Conservation (phyloP, 129 eudicot species). For the Calendula officinalis region DNA sequence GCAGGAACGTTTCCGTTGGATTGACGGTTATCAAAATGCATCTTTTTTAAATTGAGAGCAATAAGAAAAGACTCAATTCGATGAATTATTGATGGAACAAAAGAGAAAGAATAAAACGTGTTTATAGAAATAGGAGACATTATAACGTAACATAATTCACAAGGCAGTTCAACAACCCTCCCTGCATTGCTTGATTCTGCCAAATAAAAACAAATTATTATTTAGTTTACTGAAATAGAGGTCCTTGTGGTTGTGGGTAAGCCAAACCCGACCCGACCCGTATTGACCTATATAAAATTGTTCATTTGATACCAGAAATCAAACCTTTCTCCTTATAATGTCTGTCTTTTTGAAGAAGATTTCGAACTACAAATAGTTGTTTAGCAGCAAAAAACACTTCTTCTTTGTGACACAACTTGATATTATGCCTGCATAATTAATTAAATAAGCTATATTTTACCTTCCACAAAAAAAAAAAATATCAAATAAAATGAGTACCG, state of each 20-base stretch:
- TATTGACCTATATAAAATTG: too few species aligned
- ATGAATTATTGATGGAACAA: constrained; percentile 77
- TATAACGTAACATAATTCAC: constrained; percentile 64
- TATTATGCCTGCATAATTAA: constrained; percentile 48
- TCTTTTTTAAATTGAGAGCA: constrained; percentile 58
- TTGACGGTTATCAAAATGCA: constrained; percentile 42
- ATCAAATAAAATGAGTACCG: constrained; percentile 28
- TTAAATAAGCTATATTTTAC: constrained; percentile 30
- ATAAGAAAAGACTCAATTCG: constrained; percentile 73
- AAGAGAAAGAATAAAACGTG: constrained; percentile 63
- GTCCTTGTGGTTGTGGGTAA: too few species aligned
- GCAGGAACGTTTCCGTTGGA: constrained; percentile 51
- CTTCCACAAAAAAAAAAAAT: constrained; percentile 35
- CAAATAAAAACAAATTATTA: constrained; percentile 13
- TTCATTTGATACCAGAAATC: background rate
- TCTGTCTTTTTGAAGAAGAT: constrained; percentile 50
- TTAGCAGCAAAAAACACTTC: constrained; percentile 57
- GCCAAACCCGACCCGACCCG: too few species aligned
- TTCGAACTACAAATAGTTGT: constrained; percentile 49
- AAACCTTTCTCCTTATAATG: constrained; percentile 56
- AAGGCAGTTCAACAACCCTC: constrained; percentile 60
- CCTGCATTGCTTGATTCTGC: constrained; percentile 56
- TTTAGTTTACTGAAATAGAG: too few species aligned
- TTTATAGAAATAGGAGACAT: constrained; percentile 73
- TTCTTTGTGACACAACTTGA: constrained; percentile 36